Percentiles rank a stretch among this genome's conserved stretches.
Conservation (phyloP, 1,139 yeast genomes). For the Diutina neorugosa region DNA sequence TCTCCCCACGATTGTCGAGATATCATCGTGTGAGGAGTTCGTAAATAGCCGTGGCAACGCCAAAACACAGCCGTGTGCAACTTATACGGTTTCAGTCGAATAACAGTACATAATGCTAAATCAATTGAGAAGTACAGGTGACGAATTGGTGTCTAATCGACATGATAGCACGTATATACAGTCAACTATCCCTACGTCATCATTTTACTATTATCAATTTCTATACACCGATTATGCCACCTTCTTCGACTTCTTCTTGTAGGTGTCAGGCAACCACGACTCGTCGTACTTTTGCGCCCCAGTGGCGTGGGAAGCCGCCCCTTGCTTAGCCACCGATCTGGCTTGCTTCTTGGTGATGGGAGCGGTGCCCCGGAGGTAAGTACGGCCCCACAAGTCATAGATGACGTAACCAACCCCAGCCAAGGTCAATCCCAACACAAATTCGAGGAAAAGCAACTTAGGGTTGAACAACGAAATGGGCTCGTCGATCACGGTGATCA, state of each 20-base stretch:
- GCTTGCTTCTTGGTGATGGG: slow-evolving; percentile 13
- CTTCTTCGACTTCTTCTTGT: slow-evolving; percentile 1
- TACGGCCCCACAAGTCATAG: slow-evolving; percentile 34
- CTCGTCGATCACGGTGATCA: slow-evolving; percentile 49
- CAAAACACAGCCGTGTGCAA: no score
- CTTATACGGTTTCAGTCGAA: no score
- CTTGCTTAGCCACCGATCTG: slow-evolving; percentile 12
- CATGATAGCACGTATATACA: no score
- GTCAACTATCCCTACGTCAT: no score
- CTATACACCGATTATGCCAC: background rate
- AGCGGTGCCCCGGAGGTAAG: slow-evolving; percentile 27
- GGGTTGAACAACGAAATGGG: slow-evolving; percentile 65
- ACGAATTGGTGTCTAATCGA: no score
- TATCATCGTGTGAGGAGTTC: no score
- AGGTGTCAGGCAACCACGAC: slow-evolving; percentile 2
- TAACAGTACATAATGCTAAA: no score
- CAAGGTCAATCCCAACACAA: slow-evolving; percentile 38
- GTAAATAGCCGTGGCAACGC: no score
- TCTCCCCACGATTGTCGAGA: no score
- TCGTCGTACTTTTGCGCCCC: slow-evolving; percentile 8
- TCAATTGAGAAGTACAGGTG: no score
- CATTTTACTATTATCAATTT: background rate
- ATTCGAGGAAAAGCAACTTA: slow-evolving; percentile 51
- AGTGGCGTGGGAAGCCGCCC: slow-evolving; percentile 16
- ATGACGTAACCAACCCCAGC: slow-evolving; percentile 38